Evolutionary conservation across 768 basidiomycete genomes (phyloP), one percentile per base, ranked within the genome.

Genomic region (Fistulinella prunicolor): DNA sequence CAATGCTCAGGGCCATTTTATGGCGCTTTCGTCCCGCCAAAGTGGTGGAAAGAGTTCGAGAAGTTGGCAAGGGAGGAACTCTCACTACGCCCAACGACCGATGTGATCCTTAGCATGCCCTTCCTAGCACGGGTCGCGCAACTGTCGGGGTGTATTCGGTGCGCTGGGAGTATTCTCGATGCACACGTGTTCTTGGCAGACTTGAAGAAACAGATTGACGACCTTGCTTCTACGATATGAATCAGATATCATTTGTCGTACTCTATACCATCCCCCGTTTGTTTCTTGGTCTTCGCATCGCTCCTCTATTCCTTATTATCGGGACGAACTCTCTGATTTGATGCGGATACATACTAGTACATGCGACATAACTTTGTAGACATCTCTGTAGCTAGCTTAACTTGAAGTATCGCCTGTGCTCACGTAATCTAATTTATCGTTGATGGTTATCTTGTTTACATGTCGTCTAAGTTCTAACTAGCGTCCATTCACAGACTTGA

Each of bases 1-100:
- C 79, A 83, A 51, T 89, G 85, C 56, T 86, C 83, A 34, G 79
- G 80, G 62, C 59, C 67, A 13, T 64, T 61, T 47, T 71, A 70
- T 64, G 67, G 73, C 2, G 67, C 73, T 42, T 69, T 78, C 48
- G 69, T 70, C 6, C 71, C 73, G 6, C 86, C 87, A 19, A 76
- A 75, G 62, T 88, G 85, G 86, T 89, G 85, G 86, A 60, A 61
- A 19, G 78, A 79, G 51, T 89, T 79, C 56, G 75, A 78, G 61
- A 73, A 60, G 60, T 59, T 69, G 47, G 86, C 84, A 30, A 76
- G 59, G 57, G 75, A 76, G 59, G 86, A 88, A 59, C 65, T 89
- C 47, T 65, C 66, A 21, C 58, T 61, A 39, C 70, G 82, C 36
- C 85, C 85, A 32, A 76, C 78, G 46, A 75, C 81, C 16, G 77